phyloP scores from a whole-genome alignment of 1,284 basidiomycete species.

The Xerocomus nothofagi region DNA sequence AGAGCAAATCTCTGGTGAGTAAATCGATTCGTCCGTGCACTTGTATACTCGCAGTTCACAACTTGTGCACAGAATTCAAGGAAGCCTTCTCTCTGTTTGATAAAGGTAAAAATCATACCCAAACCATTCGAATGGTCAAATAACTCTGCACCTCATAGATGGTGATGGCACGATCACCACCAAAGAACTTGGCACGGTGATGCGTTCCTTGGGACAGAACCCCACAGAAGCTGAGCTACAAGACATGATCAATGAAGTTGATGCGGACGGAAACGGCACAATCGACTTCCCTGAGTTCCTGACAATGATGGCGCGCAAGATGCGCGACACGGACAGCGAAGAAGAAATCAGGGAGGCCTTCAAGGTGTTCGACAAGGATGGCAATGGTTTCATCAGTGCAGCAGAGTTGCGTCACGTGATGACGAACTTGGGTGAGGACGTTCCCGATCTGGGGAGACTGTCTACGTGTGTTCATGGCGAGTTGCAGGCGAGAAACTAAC shows the following conservation, averaged over 20 bases:
- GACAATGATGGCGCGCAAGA: slow-evolving; percentile 96
- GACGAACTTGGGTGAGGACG: slow-evolving; percentile 79
- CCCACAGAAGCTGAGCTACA: slow-evolving; percentile 94
- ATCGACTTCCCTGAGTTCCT: slow-evolving; percentile 97
- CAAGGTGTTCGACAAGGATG: slow-evolving; percentile 83
- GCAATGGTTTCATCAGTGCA: slow-evolving; percentile 79
- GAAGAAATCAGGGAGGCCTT: slow-evolving; percentile 81
- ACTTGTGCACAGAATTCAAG: slow-evolving; percentile 63
- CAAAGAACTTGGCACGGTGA: slow-evolving; percentile 94
- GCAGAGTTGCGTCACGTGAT: slow-evolving; percentile 89
- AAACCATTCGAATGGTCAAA: slow-evolving; percentile 22
- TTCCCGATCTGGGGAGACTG: neutral
- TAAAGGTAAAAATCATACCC: slow-evolving; percentile 61
- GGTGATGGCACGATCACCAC: slow-evolving; percentile 97
- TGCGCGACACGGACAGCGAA: slow-evolving; percentile 88
- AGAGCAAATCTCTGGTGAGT: slow-evolving; percentile 71
- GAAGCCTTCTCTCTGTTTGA: slow-evolving; percentile 95
- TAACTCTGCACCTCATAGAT: slow-evolving; percentile 47
- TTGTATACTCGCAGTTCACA: slow-evolving; percentile 23
- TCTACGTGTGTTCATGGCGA: slow-evolving; percentile 12
- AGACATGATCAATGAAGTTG: slow-evolving; percentile 97
- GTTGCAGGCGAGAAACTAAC: slow-evolving; percentile 84
- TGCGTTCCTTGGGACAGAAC: slow-evolving; percentile 96
- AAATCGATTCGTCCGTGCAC: slow-evolving; percentile 2
- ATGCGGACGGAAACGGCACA: slow-evolving; percentile 78